These are phyloP conservation scores for Apiotrichum gamsii DNA, from an alignment of 1,284 basidiomycete genomes.

Conservation along the genomic window DNA sequence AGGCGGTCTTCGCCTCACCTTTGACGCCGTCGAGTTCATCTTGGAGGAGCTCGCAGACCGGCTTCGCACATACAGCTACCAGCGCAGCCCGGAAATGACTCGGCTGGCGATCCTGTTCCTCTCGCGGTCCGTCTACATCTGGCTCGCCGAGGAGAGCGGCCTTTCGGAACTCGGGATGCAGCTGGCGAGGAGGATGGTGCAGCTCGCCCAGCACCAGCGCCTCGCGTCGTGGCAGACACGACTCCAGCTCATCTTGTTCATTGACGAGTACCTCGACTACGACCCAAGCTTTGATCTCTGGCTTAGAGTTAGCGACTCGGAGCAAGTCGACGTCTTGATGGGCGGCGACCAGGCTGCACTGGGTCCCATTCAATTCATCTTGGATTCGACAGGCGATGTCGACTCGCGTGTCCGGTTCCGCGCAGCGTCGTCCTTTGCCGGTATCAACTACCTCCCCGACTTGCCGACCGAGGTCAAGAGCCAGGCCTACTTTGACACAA, in stretches of 20 bases:
- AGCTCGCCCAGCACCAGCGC: constrained; percentile 49
- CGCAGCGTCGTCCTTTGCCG: constrained; percentile 59
- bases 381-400: constrained; percentile 59
- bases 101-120: constrained; percentile 59
- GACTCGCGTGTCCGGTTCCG: constrained; percentile 85
- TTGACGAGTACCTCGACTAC: constrained; percentile 58
- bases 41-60: constrained; percentile 56
- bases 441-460: constrained; percentile 25
- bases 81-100: constrained; percentile 55
- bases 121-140: constrained; percentile 59
- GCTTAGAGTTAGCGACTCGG: constrained; percentile 22
- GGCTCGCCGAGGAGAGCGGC: constrained; percentile 53
- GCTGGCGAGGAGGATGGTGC: constrained; percentile 56
- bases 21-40: constrained; percentile 54
- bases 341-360: constrained; percentile 9
- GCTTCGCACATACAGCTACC: constrained; percentile 57
- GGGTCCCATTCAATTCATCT: constrained; percentile 45
- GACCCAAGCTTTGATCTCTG: constrained; percentile 51
- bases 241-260: constrained; percentile 59
- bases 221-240: constrained; percentile 63
- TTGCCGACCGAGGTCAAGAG: constrained; percentile 18
- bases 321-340: constrained; percentile 25
- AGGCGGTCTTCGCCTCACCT: constrained; percentile 55
- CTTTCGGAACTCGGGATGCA: constrained; percentile 51
- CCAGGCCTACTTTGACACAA: constrained; percentile 22